A percentile compares a stretch with the other conserved stretches of the same genome.
Evolutionary conservation across 371 early-diverging fungal genomes (phyloP).

Genomic region (Rhizopus arrhizus): DNA sequence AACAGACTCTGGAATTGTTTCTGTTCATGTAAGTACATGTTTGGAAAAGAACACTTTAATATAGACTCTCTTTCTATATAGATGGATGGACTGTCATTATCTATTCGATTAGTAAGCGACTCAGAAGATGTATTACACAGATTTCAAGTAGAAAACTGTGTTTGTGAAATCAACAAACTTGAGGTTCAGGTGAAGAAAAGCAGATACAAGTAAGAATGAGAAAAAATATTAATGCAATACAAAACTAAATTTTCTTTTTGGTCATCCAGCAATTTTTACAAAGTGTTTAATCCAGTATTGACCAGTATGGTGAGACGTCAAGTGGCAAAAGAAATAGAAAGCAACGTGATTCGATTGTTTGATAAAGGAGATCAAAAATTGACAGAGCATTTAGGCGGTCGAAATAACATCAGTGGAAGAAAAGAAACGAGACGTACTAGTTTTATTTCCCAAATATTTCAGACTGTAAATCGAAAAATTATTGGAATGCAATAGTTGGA

Average conservation of each 20-base stretch:
- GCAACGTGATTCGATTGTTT: constrained; percentile 39
- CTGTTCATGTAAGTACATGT: constrained; percentile 29
- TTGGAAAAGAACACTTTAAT: neutral
- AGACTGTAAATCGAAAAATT: neutral
- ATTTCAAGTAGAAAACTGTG: constrained; percentile 36
- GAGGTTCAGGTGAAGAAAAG: constrained; percentile 52
- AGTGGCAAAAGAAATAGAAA: constrained; percentile 51
- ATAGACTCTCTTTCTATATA: constrained; percentile 25
- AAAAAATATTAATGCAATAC: neutral
- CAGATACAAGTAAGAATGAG: constrained; percentile 43
- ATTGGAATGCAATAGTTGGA: neutral
- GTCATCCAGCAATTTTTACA: constrained; percentile 41
- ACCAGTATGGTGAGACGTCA: constrained; percentile 49
- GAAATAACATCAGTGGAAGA: neutral
- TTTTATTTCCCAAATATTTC: neutral
- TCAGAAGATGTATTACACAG: constrained; percentile 31
- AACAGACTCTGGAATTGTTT: constrained; percentile 62
- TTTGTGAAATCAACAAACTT: constrained; percentile 51
- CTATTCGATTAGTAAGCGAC: constrained; percentile 36
- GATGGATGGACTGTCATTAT: constrained; percentile 53
- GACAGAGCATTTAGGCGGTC: constrained; percentile 27
- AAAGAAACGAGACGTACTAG: constrained; percentile 4
- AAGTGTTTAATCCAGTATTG: constrained; percentile 51
- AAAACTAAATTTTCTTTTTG: neutral
- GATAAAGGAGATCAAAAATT: constrained; percentile 40